Evolutionary conservation across 805 yeast genomes (phyloP), one percentile per base, ranked within the genome.

Genomic region (Brettanomyces nanus): DNA sequence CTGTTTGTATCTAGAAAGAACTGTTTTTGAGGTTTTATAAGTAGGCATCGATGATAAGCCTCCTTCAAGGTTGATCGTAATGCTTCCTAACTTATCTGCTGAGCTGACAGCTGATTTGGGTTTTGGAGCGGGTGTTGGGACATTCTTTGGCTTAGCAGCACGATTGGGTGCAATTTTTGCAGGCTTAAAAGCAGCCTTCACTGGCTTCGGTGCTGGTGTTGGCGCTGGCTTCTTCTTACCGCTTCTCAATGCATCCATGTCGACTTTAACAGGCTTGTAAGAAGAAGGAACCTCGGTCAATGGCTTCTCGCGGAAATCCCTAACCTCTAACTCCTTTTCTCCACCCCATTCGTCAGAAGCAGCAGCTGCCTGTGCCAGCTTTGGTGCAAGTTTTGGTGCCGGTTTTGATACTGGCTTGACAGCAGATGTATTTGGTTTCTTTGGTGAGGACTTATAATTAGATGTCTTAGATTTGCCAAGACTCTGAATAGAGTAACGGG

Each of bases 401-500:
- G 43, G 36, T 25, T 35, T 40, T 13, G 37, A 45, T 21, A 39
- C 39, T 19, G 46, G 56, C 53, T 62, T 56, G 17, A 55, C 47
- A 15, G 43, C 20, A 13, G 36, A 23, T 13, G 32, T 14, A 20
- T 31, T 22, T 31, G 39, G 5, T 40, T 45, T 62, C 19, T 39
- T 42, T 40, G 54, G 49, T 38, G 56, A 45, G n/a, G 45, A 62
- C 36, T 55, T 58, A 31, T 57, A 47, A n/a, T 48, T 44, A n/a
- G 58, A 35, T 2, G 48, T 34, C 14, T 47, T 40, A 13, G 41
- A 40, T 17, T 44, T 45, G 6, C 54, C 31, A 33, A 61, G 40
- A 27, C 53, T 43, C 52, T 77, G 85, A 39, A 75, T 73, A 4
- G 92, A 80, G 63, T 92, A 92, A 54, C 95, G 79, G 14, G 98